phyloP scores from a whole-genome alignment of 805 yeast genomes.

The Allodekkera sacchari region DNA sequence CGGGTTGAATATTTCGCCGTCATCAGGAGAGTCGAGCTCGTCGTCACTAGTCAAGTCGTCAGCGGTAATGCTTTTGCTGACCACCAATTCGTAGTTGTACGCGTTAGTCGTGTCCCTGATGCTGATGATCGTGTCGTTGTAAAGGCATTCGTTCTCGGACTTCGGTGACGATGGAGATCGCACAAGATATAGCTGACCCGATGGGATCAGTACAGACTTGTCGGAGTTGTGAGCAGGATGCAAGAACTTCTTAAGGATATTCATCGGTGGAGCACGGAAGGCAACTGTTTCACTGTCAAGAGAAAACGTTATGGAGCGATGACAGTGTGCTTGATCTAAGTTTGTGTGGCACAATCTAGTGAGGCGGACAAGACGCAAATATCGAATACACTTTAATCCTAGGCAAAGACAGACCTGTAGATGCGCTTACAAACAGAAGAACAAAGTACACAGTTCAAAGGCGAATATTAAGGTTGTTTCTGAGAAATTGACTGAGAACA shows the following conservation, averaged over 20 bases:
- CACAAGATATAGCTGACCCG: constrained; percentile 69
- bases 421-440: too few relatives aligned
- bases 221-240: constrained; percentile 36
- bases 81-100: constrained; percentile 60
- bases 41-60: constrained; percentile 40
- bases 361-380: too few relatives aligned
- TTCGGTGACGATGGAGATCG: constrained; percentile 77
- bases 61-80: constrained; percentile 61
- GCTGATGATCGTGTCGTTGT: constrained; percentile 68
- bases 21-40: constrained; percentile 36
- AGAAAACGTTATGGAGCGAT: too few relatives aligned
- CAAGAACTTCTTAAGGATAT: constrained; percentile 55
- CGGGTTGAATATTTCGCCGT: constrained; percentile 24
- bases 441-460: too few relatives aligned
- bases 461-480: too few relatives aligned
- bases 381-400: too few relatives aligned
- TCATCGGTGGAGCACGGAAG: constrained; percentile 37
- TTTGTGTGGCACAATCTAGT: too few relatives aligned
- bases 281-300: neutral
- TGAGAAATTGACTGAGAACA: too few relatives aligned
- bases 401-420: too few relatives aligned
- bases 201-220: constrained; percentile 60
- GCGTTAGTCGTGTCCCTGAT: constrained; percentile 62
- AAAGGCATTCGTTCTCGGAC: constrained; percentile 77
- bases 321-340: too few relatives aligned